Evolutionary conservation across 148 eudicot genomes (phyloP), one percentile per base, ranked within the genome.

Genomic region (Hydrangea macrophylla): DNA sequence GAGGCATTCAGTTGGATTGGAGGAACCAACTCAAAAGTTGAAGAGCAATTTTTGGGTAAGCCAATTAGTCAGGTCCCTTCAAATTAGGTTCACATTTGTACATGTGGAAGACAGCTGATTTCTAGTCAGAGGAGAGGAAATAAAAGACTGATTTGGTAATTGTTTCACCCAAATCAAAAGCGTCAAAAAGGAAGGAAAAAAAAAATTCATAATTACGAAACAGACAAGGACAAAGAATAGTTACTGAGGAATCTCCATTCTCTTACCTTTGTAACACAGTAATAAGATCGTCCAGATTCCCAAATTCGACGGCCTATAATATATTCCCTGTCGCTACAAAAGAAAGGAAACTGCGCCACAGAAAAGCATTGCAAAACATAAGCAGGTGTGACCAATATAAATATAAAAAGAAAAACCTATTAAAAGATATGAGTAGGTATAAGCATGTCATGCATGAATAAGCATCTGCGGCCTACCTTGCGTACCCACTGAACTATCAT

Each of bases 401-500:
- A n/a, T n/a, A n/a, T n/a, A n/a, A n/a, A n/a, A n/a, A n/a, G n/a
- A n/a, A n/a, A n/a, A n/a, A n/a, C n/a, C n/a, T n/a, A n/a, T n/a
- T n/a, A n/a, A n/a, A n/a, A n/a, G n/a, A n/a, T n/a, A n/a, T n/a
- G n/a, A n/a, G n/a, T n/a, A n/a, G n/a, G n/a, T n/a, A n/a, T n/a
- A n/a, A n/a, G n/a, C n/a, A n/a, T n/a, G n/a, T n/a, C n/a, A n/a
- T n/a, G n/a, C n/a, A n/a, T n/a, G n/a, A n/a, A n/a, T n/a, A n/a
- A n/a, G n/a, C n/a, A n/a, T n/a, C n/a, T n/a, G n/a, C n/a, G n/a
- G n/a, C 58, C n/a, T 66, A 80, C 90, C 90, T 85, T 85, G 25
- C 86, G 80, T 33, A 83, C 77, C 90, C 90, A 85, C 74, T 76
- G 78, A 68, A 85, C 87, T 33, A 80, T 72, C 83, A 83, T 83